Evolutionary conservation across 805 yeast species (phyloP), one percentile per base, ranked within the genome.

Genomic region (Hanseniaspora lachancei): DNA sequence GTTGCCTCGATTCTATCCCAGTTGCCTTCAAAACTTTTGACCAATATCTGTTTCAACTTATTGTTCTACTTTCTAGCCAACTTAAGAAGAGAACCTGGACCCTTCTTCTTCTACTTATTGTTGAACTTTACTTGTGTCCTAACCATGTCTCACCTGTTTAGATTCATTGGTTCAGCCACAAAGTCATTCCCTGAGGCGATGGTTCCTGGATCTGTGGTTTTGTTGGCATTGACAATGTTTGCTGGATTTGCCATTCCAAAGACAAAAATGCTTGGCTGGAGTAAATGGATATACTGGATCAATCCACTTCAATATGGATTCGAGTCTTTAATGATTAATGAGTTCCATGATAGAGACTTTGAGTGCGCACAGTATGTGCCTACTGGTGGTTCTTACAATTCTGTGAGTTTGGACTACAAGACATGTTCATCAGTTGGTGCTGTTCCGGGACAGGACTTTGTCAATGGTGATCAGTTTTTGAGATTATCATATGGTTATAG

Each of bases 1-100:
- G 61, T 82, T 44, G 81, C 85, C 0, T 76, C 81, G 2, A 73
- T 81, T 57, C 59, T 80, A n/a, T 73, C 83, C 9, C 84, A 81
- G 61, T 59, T 80, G 38, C 85, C 84, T 5, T 64, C 73, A 49
- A 78, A 79, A 62, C 43, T 77, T 20, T 40, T 70, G 13, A 68
- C 73, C 18, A 68, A 75, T 32, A 59, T 78, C 40, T 64, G 69
- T 3, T 80, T 81, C 70, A 74, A 75, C 61, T 62, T 80, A 49
- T 64, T 73, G 15, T 68, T 70, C 57, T 81, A 80, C 66, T 81
- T 79, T 63, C 67, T 81, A 75, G 73, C 77, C 13, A 67, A 78
- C 61, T 72, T 81, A 54, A 70, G 78, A 61, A 70, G 81, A 60
- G 62, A 65, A 1, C 75, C 81, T 3, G 84, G 84, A 34, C 68